phyloP scores from a whole-genome alignment of 768 basidiomycete genomes.

The Arthromyces matolae region DNA sequence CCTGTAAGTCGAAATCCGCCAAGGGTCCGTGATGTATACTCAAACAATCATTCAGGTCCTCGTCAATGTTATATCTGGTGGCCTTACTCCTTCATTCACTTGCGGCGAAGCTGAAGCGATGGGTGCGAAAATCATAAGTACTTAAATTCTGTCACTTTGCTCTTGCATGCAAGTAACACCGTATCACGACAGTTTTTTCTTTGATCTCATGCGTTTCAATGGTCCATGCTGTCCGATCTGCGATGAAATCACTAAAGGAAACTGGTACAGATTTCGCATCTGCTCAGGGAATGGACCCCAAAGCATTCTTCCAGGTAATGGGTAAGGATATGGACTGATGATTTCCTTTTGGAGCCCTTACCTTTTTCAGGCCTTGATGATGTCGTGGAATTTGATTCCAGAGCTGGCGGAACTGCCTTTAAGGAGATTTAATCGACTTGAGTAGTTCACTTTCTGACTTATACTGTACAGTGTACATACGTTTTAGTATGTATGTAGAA shows the following conservation, averaged over 20 bases:
- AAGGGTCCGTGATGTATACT: too few species aligned
- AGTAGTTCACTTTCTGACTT: neutral
- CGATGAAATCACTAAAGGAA: conserved; percentile 71
- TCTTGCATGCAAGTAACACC: conserved; percentile 29
- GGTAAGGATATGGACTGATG: conserved; percentile 34
- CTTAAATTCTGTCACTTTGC: too few species aligned
- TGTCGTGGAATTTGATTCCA: conserved; percentile 49
- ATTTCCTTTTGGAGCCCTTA: neutral
- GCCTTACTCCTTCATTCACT: conserved; percentile 73
- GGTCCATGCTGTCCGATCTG: conserved; percentile 73
- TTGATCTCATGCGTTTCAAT: conserved; percentile 65
- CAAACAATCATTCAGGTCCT: conserved; percentile 42
- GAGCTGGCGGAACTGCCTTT: conserved; percentile 59
- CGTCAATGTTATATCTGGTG: conserved; percentile 78
- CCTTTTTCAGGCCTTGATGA: conserved; percentile 44
- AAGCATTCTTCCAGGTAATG: conserved; percentile 75
- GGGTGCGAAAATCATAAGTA: conserved; percentile 80
- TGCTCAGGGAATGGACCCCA: conserved; percentile 69
- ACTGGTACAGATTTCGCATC: conserved; percentile 68
- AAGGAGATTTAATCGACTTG: conserved; percentile 45
- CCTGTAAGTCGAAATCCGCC: conserved; percentile 57
- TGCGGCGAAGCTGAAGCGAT: conserved; percentile 61
- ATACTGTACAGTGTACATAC: neutral
- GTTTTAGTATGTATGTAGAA: too few species aligned
- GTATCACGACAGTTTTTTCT: neutral